phyloP scores from a whole-genome alignment of 768 basidiomycete genomes.

The Fomitopsis serialis region DNA sequence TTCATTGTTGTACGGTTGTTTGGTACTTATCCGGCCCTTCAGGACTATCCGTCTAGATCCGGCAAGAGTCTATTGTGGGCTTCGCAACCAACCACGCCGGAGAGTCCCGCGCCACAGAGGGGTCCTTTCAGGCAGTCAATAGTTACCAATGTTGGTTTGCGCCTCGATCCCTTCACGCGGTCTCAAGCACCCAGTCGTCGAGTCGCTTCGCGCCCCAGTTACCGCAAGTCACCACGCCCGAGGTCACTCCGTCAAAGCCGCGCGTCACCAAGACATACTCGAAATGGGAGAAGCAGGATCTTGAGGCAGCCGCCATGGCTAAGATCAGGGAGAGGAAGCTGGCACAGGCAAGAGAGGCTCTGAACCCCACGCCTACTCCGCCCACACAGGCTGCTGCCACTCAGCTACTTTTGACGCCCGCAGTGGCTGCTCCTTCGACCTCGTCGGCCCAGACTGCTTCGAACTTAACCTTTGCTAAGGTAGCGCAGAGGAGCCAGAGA shows the following conservation, averaged over 20 bases:
- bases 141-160: constrained; percentile 36
- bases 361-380: background rate
- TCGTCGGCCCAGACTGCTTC: background rate
- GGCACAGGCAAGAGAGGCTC: constrained; percentile 19
- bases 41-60: constrained; percentile 30
- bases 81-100: constrained; percentile 38
- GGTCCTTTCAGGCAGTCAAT: constrained; percentile 44
- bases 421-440: background rate
- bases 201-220: constrained; percentile 30
- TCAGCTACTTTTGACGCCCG: background rate
- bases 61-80: constrained; percentile 75
- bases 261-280: constrained; percentile 46
- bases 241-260: constrained; percentile 48
- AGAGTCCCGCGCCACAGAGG: constrained; percentile 23
- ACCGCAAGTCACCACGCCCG: constrained; percentile 20
- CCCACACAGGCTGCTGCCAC: background rate
- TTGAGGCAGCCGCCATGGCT: constrained; percentile 75
- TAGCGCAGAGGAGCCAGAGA: background rate
- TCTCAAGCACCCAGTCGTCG: constrained; percentile 35
- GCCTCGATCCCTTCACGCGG: constrained; percentile 44
- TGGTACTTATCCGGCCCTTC: background rate
- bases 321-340: constrained; percentile 55
- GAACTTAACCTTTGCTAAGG: constrained; percentile 1
- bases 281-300: constrained; percentile 85
- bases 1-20: background rate